Base-by-base conservation (phyloP, 768 basidiomycete species). In the Russula virescens region DNA sequence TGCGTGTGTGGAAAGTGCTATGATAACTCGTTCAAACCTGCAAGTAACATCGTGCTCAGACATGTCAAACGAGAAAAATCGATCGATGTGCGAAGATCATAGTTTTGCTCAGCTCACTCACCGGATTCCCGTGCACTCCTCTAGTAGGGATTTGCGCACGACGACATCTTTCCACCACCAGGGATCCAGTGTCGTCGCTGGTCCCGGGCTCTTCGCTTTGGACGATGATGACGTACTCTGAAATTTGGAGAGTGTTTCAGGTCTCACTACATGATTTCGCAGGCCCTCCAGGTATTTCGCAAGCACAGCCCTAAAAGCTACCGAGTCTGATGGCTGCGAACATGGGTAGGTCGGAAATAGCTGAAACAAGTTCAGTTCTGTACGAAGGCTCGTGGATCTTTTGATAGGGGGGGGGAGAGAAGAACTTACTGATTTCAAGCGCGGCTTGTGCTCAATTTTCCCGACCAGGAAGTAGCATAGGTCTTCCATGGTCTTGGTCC, bases 111-210 rank as follows among this genome's bases (percentile, higher is more conserved):
- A 31, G 8, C 31, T 31, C 31, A 31, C 73, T 49, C 53, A 83
- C 82, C 76, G 76, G 58, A 79, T 79, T 25, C 83, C 81, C 26
- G 73, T 67, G 66, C 81, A 84, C 65, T 84, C 82, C 61, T 84
- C 83, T 28, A 84, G 68, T 26, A 83, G 65, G 9, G 83, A 83
- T 66, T 80, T 83, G 31, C 83, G 75, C 4, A 83, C 81, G 5
- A 82, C 73, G 3, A 83, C 76, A 55, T 82, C 80, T 69, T 76
- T 81, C 83, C 83, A 85, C 83, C 83, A 84, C 78, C 75, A 78
- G 3, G 73, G 73, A 25, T 42, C 65, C 28, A 51, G 58, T 45
- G 52, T 43, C 23, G 40, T 53, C 14, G 52, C 62, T 5, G 34
- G 25, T n/a, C 62, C 57, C 11, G 61, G 64, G 53, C 50, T 53